Percentiles rank a stretch among this genome's conserved stretches.
Evolutionary conservation across 441 rosid species (phyloP).

Genomic region (Melastoma candidum): DNA sequence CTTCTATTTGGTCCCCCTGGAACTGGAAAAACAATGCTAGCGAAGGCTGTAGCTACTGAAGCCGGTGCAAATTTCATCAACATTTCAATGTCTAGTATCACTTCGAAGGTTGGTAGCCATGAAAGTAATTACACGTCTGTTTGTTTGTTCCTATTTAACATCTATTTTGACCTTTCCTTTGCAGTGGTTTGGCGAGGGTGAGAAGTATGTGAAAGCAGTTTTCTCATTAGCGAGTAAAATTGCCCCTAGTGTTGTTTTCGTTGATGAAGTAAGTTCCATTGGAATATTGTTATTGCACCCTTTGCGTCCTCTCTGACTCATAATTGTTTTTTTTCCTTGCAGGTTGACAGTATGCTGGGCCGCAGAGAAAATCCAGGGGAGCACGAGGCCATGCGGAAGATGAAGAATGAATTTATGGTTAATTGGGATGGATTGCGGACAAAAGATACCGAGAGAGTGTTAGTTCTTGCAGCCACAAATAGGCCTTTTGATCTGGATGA

Average conservation of each 20-base stretch:
- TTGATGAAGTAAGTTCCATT: conserved; percentile 62
- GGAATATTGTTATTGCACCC: not conserved
- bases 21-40: conserved; percentile 94
- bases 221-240: conserved; percentile 89
- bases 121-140: too few species aligned
- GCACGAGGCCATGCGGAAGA: conserved; percentile 96
- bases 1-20: conserved; percentile 96
- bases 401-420: conserved; percentile 96
- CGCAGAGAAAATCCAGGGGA: conserved; percentile 89
- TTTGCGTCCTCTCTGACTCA: not conserved
- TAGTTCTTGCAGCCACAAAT: conserved; percentile 92
- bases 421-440: conserved; percentile 92
- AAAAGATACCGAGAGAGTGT: conserved; percentile 69
- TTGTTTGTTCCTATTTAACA: not conserved
- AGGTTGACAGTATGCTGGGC: conserved; percentile 98
- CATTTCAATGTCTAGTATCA: conserved; percentile 94
- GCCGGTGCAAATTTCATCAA: conserved; percentile 95
- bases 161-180: conserved; percentile 15
- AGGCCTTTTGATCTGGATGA: conserved; percentile 96
- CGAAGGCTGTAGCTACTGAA: conserved; percentile 94
- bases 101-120: conserved; percentile 53
- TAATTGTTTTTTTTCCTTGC: not conserved
- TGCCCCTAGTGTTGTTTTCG: conserved; percentile 87
- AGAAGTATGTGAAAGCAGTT: conserved; percentile 88
- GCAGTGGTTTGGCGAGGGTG: conserved; percentile 98